phyloP scores from a whole-genome alignment of 371 early-diverging fungal species.

The Batkoa obscura region DNA sequence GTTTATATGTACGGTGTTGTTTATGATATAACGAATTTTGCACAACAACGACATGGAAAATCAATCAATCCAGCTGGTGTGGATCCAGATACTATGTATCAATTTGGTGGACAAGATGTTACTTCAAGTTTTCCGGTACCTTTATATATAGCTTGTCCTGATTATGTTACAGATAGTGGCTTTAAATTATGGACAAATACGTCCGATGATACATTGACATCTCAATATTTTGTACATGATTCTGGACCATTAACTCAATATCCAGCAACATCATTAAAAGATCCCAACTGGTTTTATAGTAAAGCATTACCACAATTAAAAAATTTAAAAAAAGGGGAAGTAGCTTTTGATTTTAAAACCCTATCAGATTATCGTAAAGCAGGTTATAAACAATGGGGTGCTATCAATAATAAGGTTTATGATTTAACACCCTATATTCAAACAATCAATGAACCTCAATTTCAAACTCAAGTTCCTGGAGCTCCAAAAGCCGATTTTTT shows the following conservation, averaged over 20 bases:
- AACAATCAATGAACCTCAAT: conserved; percentile 1
- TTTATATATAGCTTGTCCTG: conserved; percentile 30
- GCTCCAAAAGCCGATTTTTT: neutral
- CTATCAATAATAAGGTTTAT: conserved; percentile 53
- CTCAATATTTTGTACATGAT: conserved; percentile 12
- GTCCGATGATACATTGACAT: conserved; percentile 10
- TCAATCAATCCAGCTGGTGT: conserved; percentile 16
- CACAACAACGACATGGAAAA: conserved; percentile 20
- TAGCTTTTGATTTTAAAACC: conserved; percentile 25
- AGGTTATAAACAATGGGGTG: conserved; percentile 32
- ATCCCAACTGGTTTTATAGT: conserved; percentile 8
- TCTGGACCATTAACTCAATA: conserved; percentile 1
- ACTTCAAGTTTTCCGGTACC: conserved; percentile 48
- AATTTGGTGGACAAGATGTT: conserved; percentile 44
- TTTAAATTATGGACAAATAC: conserved; percentile 9
- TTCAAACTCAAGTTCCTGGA: neutral
- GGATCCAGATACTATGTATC: conserved; percentile 26
- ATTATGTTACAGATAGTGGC: conserved; percentile 18
- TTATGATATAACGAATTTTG: conserved; percentile 41
- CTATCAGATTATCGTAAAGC: conserved; percentile 21
- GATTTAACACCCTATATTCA: conserved; percentile 52
- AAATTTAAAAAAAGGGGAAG: conserved; percentile 31
- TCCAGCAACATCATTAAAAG: neutral
- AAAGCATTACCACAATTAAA: conserved; percentile 18
- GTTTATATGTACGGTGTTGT: conserved; percentile 52